Evolutionary conservation across 805 yeast genomes (phyloP).

Genomic region (Peterozyma xylosa): DNA sequence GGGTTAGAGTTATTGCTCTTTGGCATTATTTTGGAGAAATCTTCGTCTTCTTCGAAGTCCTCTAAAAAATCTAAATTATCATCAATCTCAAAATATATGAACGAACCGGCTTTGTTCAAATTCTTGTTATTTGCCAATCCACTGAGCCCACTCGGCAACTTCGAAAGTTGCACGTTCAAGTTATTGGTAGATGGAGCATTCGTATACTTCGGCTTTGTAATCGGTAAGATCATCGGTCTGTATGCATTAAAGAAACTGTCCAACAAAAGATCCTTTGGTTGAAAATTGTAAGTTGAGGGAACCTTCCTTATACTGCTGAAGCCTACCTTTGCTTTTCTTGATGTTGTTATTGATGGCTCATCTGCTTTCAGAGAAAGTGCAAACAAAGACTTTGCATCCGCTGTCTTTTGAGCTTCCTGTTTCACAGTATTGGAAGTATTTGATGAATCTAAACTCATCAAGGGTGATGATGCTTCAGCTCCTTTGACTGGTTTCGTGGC

Average conservation of each 20-base stretch:
- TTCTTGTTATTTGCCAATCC: constrained; percentile 8
- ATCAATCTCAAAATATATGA: constrained; percentile 24
- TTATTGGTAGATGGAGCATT: background rate
- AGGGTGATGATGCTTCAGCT: background rate
- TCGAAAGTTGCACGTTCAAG: background rate
- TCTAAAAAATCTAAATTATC: constrained; percentile 20
- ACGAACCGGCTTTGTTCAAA: constrained; percentile 13
- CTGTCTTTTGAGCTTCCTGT: background rate
- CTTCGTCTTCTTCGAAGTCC: constrained; percentile 8
- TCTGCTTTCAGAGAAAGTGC: background rate
- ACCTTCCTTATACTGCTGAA: constrained; percentile 26
- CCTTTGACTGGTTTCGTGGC: background rate
- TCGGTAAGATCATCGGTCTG: constrained; percentile 25
- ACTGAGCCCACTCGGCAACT: background rate
- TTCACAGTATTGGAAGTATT: background rate
- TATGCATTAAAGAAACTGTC: constrained; percentile 28
- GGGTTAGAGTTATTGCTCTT: constrained; percentile 1
- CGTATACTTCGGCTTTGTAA: constrained; percentile 17
- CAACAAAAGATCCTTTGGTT: constrained; percentile 23
- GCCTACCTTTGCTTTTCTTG: constrained; percentile 17
- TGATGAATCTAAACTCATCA: background rate
- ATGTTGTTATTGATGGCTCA: background rate
- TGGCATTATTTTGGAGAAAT: background rate
- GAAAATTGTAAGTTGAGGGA: constrained; percentile 22
- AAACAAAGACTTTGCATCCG: too few relatives aligned